Percentiles rank a stretch among this genome's conserved stretches.
These are phyloP conservation scores for Paecilomyces dactylethromorphus DNA, from an alignment of 2,329 filamentous ascomycete species.

Conservation along the genomic window DNA sequence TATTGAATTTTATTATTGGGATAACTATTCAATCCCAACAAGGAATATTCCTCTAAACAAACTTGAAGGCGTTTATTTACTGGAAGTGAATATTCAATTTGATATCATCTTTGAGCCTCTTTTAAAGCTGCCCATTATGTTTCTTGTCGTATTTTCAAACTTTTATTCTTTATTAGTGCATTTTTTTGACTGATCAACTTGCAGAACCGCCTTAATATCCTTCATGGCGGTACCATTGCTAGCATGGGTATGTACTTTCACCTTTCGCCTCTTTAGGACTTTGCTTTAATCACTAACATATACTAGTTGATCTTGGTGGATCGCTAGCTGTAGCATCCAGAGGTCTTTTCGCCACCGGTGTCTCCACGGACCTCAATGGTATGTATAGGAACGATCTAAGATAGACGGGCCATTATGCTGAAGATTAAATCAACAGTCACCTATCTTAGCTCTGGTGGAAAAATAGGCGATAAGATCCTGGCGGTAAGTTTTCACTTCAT, in stretches of 20 bases:
- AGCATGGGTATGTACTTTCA: constrained; percentile 42
- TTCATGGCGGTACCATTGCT: constrained; percentile 62
- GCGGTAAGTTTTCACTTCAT: constrained; percentile 34
- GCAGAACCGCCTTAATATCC: constrained; percentile 58
- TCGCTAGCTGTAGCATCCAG: constrained; percentile 60
- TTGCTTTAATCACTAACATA: neutral
- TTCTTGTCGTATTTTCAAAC: too few species aligned
- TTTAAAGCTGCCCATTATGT: too few species aligned
- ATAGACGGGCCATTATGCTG: neutral
- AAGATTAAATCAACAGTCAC: constrained; percentile 42
- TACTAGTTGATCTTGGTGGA: constrained; percentile 56
- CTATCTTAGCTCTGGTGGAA: constrained; percentile 58
- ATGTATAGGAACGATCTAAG: constrained; percentile 4
- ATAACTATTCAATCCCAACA: neutral
- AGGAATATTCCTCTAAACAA: neutral
- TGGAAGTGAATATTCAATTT: neutral
- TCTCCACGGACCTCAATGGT: constrained; percentile 61
- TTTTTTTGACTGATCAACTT: neutral
- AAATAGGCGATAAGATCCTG: constrained; percentile 53
- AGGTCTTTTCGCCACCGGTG: constrained; percentile 59
- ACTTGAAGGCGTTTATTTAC: neutral
- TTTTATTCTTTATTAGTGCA: neutral
- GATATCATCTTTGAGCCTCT: too few species aligned
- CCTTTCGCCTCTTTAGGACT: neutral
- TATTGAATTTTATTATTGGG: neutral